These are phyloP conservation scores for Tolypocladium ovalisporum DNA, from an alignment of 2,329 filamentous ascomycete species.

Conservation along the genomic window DNA sequence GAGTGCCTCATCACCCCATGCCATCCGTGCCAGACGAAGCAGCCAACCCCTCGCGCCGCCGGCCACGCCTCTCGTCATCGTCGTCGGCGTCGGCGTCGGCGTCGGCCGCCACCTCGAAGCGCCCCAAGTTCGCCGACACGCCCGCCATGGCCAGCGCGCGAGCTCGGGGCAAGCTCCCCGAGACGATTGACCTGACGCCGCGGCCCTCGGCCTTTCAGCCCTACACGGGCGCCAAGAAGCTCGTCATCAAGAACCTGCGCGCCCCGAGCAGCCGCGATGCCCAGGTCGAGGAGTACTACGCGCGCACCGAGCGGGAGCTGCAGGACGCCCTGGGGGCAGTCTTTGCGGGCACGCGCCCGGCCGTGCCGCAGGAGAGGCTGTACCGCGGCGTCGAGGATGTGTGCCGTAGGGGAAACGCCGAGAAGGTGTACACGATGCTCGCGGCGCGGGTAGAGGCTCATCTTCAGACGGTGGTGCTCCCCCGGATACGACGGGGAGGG, in stretches of 20 bases:
- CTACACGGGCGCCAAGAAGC: slow-evolving; percentile 66
- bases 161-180: slow-evolving; percentile 28
- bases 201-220: slow-evolving; percentile 50
- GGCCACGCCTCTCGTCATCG: slow-evolving; percentile 22
- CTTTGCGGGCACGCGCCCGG: slow-evolving; percentile 52
- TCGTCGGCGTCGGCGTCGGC: slow-evolving; percentile 9
- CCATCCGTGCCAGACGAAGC: slow-evolving; percentile 18
- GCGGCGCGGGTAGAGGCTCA: slow-evolving; percentile 56
- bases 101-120: slow-evolving; percentile 16
- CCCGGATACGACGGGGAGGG: slow-evolving; percentile 39
- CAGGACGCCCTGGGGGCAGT: slow-evolving; percentile 62
- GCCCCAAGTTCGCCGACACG: slow-evolving; percentile 17
- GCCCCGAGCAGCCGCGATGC: slow-evolving; percentile 42
- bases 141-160: slow-evolving; percentile 22
- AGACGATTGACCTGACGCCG: slow-evolving; percentile 23
- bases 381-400: slow-evolving; percentile 89
- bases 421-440: slow-evolving; percentile 56
- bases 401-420: slow-evolving; percentile 66
- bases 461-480: slow-evolving; percentile 50
- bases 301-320: slow-evolving; percentile 63
- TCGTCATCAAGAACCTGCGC: slow-evolving; percentile 89
- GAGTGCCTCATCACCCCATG: slow-evolving; percentile 15
- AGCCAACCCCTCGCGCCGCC: slow-evolving; percentile 24
- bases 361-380: slow-evolving; percentile 73
- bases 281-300: slow-evolving; percentile 68